Evolutionary conservation across 2,329 filamentous ascomycete species (phyloP).

Genomic region (Monosporascus sp.): DNA sequence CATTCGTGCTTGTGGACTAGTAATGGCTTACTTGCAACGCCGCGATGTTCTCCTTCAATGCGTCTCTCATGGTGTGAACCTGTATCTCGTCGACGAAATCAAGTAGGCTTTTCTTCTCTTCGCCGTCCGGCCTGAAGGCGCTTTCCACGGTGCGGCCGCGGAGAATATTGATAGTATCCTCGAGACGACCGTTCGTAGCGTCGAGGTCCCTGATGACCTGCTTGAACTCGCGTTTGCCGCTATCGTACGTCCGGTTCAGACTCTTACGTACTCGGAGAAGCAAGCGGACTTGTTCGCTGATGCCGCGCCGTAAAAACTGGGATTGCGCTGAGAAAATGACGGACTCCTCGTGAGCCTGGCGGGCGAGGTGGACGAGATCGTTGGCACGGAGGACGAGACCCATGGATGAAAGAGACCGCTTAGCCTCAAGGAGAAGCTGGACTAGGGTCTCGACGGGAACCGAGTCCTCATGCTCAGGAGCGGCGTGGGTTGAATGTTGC

Average conservation of each 20-base stretch:
- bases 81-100: slow-evolving; percentile 73
- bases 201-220: slow-evolving; percentile 61
- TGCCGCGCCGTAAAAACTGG: slow-evolving; percentile 59
- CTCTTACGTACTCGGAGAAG: slow-evolving; percentile 45
- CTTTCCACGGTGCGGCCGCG: slow-evolving; percentile 59
- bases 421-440: slow-evolving; percentile 77
- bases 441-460: slow-evolving; percentile 71
- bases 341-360: slow-evolving; percentile 70
- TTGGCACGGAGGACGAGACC: slow-evolving; percentile 79
- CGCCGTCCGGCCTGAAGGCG: slow-evolving; percentile 53
- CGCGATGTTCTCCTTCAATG: slow-evolving; percentile 65
- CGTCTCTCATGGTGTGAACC: slow-evolving; percentile 59
- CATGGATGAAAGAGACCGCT: slow-evolving; percentile 80
- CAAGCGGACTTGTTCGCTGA: slow-evolving; percentile 50
- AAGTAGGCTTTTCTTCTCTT: slow-evolving; percentile 57
- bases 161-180: slow-evolving; percentile 61
- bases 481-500: slow-evolving; percentile 19
- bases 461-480: slow-evolving; percentile 31
- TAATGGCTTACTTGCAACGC: slow-evolving; percentile 53
- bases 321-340: slow-evolving; percentile 67
- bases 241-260: slow-evolving; percentile 51
- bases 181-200: slow-evolving; percentile 57
- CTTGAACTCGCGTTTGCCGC: slow-evolving; percentile 54
- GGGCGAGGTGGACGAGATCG: slow-evolving; percentile 73
- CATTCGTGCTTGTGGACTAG: neutral